Base-by-base conservation (phyloP, 805 yeast genomes). In the Sugiyamaella smithiae region DNA sequence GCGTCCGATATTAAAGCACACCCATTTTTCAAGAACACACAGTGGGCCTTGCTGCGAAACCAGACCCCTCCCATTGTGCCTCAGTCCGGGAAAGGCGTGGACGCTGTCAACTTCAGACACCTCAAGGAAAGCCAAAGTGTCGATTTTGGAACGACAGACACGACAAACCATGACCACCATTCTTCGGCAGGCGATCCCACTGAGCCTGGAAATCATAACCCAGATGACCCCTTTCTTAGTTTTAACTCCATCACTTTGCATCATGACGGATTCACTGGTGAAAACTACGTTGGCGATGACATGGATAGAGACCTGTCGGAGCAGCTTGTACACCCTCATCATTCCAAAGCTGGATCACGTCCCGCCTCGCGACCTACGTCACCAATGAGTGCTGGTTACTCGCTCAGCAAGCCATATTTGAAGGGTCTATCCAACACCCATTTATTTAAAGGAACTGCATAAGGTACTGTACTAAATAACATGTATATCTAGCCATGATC, bases 51-150 rank as follows among this genome's bases (percentile, higher is more conserved):
- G 51, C 71, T 93, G 49, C 77, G 99, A 58, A 87, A 93, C 66
- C 93, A 85, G 63, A 84, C 85, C 50, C 98, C 99, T 1, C 99
- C 99, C 12, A 83, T 93, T 82, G 83, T 93, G 14, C 99, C 99
- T 0, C 85, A 85, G 0, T 74, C 88, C 38, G 73, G 79, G 8
- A 72, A 74, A 42, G 80, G 74, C n/a, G 65, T 74, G 19, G 84
- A 81, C 46, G 77, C 80, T 4, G 55, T 51, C 29, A 59, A 56
- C 45, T 57, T 60, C 48, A 47, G 59, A 14, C 36, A 50, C 24
- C 43, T 64, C 41, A 59, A 59, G 49, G 69, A 62, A 33, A 61
- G 65, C 26, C 57, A 61, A 37, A 57, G 65, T 29, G 53, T 62
- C 11, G 70, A 68, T 33, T 60, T 71, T 43, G 22, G 24, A 14